Evolutionary conservation across 371 early-diverging fungal species (phyloP).

Genomic region (Lichtheimia ornata): DNA sequence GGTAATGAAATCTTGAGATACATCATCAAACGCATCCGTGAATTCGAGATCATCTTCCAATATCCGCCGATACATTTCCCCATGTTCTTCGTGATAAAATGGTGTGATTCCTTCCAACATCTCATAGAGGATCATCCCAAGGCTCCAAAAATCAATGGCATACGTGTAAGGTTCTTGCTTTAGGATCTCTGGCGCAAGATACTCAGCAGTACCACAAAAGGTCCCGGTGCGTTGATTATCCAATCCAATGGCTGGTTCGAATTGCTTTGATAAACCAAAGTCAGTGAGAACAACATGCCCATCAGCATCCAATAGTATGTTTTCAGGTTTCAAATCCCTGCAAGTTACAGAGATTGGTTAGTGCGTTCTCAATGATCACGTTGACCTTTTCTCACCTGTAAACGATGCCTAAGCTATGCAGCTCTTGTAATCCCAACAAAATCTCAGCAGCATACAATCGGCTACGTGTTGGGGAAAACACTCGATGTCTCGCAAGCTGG

Average conservation of each 20-base stretch:
- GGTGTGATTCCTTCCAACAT: constrained; percentile 78
- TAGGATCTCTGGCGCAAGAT: constrained; percentile 91
- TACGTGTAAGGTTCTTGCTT: constrained; percentile 78
- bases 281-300: constrained; percentile 78
- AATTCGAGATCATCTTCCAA: constrained; percentile 77
- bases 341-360: background rate
- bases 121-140: constrained; percentile 93
- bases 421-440: constrained; percentile 71
- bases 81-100: constrained; percentile 77
- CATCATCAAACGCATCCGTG: constrained; percentile 61
- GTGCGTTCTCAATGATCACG: background rate
- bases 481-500: constrained; percentile 27
- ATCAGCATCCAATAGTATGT: constrained; percentile 62
- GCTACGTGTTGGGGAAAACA: constrained; percentile 46
- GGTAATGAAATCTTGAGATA: constrained; percentile 58
- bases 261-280: constrained; percentile 73
- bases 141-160: constrained; percentile 95
- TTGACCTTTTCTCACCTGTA: constrained; percentile 53
- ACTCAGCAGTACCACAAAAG: constrained; percentile 95
- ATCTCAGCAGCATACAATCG: constrained; percentile 81
- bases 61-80: constrained; percentile 81
- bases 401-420: constrained; percentile 76
- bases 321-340: constrained; percentile 71
- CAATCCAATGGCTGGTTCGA: constrained; percentile 48
- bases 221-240: constrained; percentile 75